phyloP scores from a whole-genome alignment of 805 yeast species.

The Isabelozyma pseudorhagii region DNA sequence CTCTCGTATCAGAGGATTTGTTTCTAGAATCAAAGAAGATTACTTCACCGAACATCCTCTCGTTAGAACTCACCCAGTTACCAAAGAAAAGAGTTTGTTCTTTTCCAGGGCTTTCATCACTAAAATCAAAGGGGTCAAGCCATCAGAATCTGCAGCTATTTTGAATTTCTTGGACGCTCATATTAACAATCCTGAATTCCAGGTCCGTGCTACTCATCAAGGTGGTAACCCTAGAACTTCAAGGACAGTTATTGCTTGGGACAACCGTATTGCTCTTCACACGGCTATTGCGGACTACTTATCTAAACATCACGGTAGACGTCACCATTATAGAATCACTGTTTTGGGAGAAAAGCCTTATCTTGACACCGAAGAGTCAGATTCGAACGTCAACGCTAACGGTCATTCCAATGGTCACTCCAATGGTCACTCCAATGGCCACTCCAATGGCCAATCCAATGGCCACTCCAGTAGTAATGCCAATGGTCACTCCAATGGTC shows the following conservation, averaged over 20 bases:
- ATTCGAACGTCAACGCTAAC: slow-evolving; percentile 5
- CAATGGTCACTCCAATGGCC: neutral
- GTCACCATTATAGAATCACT: slow-evolving; percentile 24
- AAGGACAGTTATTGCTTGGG: slow-evolving; percentile 23
- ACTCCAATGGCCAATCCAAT: neutral
- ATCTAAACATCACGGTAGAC: slow-evolving; percentile 16
- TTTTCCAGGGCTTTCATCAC: slow-evolving; percentile 18
- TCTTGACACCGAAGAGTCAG: slow-evolving; percentile 3
- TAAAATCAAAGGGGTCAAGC: slow-evolving; percentile 20
- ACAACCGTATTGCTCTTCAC: slow-evolving; percentile 20
- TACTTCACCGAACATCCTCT: slow-evolving; percentile 23
- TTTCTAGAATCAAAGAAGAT: slow-evolving; percentile 15
- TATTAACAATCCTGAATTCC: slow-evolving; percentile 20
- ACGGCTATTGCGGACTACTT: slow-evolving; percentile 20
- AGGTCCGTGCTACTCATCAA: slow-evolving; percentile 21
- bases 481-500: neutral
- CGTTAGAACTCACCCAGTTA: slow-evolving; percentile 26
- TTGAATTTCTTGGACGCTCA: slow-evolving; percentile 20
- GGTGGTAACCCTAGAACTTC: slow-evolving; percentile 14
- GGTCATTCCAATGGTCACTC: slow-evolving; percentile 3
- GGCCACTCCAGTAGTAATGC: neutral
- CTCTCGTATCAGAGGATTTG: slow-evolving; percentile 10
- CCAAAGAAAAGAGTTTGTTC: slow-evolving; percentile 21
- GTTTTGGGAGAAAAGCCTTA: slow-evolving; percentile 24
- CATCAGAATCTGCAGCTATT: slow-evolving; percentile 16